phyloP scores from a whole-genome alignment of 495 filamentous ascomycete genomes.

The Zalerion maritima region DNA sequence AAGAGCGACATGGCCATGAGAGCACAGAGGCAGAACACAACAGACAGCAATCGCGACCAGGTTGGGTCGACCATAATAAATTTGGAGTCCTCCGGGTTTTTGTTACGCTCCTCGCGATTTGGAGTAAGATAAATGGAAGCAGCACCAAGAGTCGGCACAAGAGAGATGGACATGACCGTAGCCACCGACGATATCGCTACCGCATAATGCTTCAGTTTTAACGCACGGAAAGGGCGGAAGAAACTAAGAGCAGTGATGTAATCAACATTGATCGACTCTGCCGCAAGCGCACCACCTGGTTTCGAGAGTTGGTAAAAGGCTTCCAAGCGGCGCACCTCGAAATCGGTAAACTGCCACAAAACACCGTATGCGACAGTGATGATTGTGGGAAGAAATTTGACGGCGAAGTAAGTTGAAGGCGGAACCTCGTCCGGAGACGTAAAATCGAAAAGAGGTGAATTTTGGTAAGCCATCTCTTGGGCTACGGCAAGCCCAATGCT shows the following conservation, averaged over 20 bases:
- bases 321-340: slow-evolving; percentile 60
- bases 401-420: slow-evolving; percentile 41
- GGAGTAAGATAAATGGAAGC: slow-evolving; percentile 41
- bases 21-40: slow-evolving; percentile 35
- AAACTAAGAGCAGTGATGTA: slow-evolving; percentile 52
- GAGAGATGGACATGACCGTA: slow-evolving; percentile 45
- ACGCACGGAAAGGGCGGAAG: slow-evolving; percentile 44
- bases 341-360: slow-evolving; percentile 59
- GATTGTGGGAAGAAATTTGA: slow-evolving; percentile 60
- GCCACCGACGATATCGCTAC: slow-evolving; percentile 47
- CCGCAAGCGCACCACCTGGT: slow-evolving; percentile 45
- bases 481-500: slow-evolving; percentile 39
- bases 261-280: slow-evolving; percentile 56
- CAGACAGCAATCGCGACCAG: slow-evolving; percentile 48
- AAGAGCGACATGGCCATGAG: slow-evolving; percentile 41
- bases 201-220: slow-evolving; percentile 46
- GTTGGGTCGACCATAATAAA: slow-evolving; percentile 35
- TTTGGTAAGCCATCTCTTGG: slow-evolving; percentile 47
- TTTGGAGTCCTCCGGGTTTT: slow-evolving; percentile 24
- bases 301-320: slow-evolving; percentile 62
- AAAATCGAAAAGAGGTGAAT: slow-evolving; percentile 40
- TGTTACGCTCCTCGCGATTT: slow-evolving; percentile 17
- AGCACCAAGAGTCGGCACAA: slow-evolving; percentile 47
- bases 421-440: slow-evolving; percentile 34
- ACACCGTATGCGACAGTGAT: slow-evolving; percentile 58